Conservation (phyloP, 2,329 filamentous ascomycete genomes). For the Penicillium sp. region DNA sequence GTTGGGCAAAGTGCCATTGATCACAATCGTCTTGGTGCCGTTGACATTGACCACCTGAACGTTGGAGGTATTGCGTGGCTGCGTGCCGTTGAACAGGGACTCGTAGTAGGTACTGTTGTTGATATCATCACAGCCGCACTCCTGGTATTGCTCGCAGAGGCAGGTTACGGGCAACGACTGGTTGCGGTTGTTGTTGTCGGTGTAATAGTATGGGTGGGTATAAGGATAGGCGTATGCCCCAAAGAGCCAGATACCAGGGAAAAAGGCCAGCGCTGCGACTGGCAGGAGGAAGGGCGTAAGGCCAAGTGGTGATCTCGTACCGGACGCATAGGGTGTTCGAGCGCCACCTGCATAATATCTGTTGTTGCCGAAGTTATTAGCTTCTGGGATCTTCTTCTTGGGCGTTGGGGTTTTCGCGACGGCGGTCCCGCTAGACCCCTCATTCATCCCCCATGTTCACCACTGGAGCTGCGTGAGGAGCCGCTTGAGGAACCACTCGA, state of each 20-base stretch:
- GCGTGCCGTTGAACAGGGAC: constrained; percentile 45
- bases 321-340: constrained; percentile 52
- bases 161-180: constrained; percentile 57
- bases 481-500: too few species aligned
- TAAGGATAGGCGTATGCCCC: constrained; percentile 60
- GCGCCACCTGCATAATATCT: constrained; percentile 60
- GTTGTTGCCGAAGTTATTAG: constrained; percentile 52
- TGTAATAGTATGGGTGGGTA: constrained; percentile 50
- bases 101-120: constrained; percentile 47
- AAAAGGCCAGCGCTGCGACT: constrained; percentile 48
- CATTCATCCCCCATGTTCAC: neutral
- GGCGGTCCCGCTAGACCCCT: constrained; percentile 12
- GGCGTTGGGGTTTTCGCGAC: neutral
- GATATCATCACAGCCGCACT: constrained; percentile 61
- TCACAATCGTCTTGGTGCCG: constrained; percentile 47
- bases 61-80: constrained; percentile 41
- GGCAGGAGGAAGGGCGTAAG: constrained; percentile 54
- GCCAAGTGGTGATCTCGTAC: constrained; percentile 49
- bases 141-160: constrained; percentile 55
- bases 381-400: neutral
- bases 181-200: constrained; percentile 49
- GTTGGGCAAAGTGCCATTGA: constrained; percentile 52
- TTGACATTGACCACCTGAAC: constrained; percentile 45
- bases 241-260: constrained; percentile 59
- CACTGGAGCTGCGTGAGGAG: too few species aligned